Base-by-base conservation (phyloP, 179 eudicot genomes). In the Beta macrorhiza region DNA sequence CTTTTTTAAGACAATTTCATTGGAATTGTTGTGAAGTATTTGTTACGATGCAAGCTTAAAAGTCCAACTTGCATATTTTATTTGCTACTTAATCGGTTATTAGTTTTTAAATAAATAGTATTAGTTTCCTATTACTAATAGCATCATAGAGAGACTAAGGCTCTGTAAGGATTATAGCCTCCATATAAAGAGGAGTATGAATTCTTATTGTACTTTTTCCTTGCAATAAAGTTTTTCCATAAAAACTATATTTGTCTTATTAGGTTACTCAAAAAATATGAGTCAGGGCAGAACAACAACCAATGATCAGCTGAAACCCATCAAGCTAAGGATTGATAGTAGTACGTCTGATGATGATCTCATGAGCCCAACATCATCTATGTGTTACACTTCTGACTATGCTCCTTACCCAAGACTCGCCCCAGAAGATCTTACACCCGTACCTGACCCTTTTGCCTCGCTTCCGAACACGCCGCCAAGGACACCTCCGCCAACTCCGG, bases 401-500 rank as follows among this genome's bases (percentile, higher is more conserved):
- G 57, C 71, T 16, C 32, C 74, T 0, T 77, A 78, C 65, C 72
- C 84, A 5, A 72, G 5, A 10, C 67, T 72, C 29, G 53, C 72
- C 67, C 67, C 49, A 62, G 74, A 82, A 51, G 81, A 77, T 63
- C 76, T 61, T 16, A 74, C 22, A 68, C 51, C 29, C 6, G 68
- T 53, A 12, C 56, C 67, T 45, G 71, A 58, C 45, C 67, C 74
- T 51, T 72, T 58, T 12, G 20, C 11, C 59, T 72, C 29, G 10
- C n/a, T 82, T 7, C 42, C 77, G 0, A 17, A 37, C 19, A 49
- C 47, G 37, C 75, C 70, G 45, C 85, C 85, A 15, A 37, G 69
- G 65, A 72, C 84, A 8, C 79, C 85, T 16, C 81, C 85, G 44
- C 75, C 82, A 16, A 82, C 81, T 44, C 78, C 78, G 0, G 53